phyloP scores from a whole-genome alignment of 164 flowering plant genomes.

The Vitis rotundifolia region DNA sequence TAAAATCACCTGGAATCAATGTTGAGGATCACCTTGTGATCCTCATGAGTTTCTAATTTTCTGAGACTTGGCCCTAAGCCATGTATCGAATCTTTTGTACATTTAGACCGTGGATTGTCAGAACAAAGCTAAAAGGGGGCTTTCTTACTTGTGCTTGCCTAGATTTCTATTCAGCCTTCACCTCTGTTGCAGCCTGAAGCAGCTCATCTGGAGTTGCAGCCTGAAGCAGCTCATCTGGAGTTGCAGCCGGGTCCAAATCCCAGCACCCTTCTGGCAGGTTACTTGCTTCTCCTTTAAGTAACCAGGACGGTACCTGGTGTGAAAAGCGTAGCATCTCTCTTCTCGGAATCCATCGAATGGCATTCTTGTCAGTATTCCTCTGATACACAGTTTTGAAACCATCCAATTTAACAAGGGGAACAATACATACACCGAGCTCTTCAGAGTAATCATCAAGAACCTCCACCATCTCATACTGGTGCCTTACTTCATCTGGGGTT shows the following conservation, averaged over 20 bases:
- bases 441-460: slow-evolving; percentile 77
- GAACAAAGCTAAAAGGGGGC: slow-evolving; percentile 19
- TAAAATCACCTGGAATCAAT: slow-evolving; percentile 21
- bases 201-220: too few species aligned
- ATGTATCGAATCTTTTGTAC: slow-evolving; percentile 29
- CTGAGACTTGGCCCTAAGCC: slow-evolving; percentile 12
- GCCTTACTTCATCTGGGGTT: slow-evolving; percentile 69
- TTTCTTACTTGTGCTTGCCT: slow-evolving; percentile 12
- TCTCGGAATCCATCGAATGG: slow-evolving; percentile 66
- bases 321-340: slow-evolving; percentile 89
- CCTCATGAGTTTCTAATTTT: slow-evolving; percentile 8
- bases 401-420: slow-evolving; percentile 57
- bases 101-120: slow-evolving; percentile 22
- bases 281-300: slow-evolving; percentile 45
- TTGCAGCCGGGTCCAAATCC: slow-evolving; percentile 90
- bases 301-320: slow-evolving; percentile 89
- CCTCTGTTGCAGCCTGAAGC: slow-evolving; percentile 22
- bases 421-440: slow-evolving; percentile 64
- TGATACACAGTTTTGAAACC: slow-evolving; percentile 83
- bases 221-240: too few species aligned
- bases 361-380: slow-evolving; percentile 35
- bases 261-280: slow-evolving; percentile 81
- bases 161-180: slow-evolving; percentile 19
- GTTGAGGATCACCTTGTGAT: slow-evolving; percentile 11
- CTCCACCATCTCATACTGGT: slow-evolving; percentile 89